These are phyloP conservation scores for Lentinula boryana DNA, from an alignment of 768 basidiomycete genomes.

Conservation along the genomic window DNA sequence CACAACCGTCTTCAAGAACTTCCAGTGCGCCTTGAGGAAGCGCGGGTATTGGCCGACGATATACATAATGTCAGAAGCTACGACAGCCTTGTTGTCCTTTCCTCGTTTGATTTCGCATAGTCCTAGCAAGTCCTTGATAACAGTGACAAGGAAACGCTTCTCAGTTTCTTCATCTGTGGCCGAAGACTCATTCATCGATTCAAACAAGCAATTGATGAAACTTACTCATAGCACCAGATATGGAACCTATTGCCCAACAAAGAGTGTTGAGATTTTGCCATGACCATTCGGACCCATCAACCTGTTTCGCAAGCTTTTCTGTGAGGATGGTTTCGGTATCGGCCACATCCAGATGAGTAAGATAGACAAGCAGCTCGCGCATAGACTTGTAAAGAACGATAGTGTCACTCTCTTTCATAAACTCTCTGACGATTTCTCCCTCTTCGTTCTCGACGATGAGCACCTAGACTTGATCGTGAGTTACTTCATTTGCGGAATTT, in stretches of 20 bases:
- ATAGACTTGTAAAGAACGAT: conserved; percentile 99
- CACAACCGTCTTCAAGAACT: conserved; percentile 99
- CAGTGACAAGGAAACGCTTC: conserved; percentile 97
- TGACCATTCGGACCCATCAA: conserved; percentile 97
- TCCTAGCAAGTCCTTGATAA: conserved; percentile 98
- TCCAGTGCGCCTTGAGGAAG: conserved; percentile 99
- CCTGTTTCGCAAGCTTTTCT: conserved; percentile 95
- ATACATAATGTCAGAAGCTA: conserved; percentile 95
- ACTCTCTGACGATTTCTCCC: conserved; percentile 98
- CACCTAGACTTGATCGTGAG: conserved; percentile 48
- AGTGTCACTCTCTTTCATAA: conserved; percentile 98
- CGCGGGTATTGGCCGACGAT: conserved; percentile 99
- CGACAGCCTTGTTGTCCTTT: conserved; percentile 99
- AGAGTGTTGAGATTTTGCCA: conserved; percentile 99
- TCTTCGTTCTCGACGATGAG: conserved; percentile 99
- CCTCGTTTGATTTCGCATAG: conserved; percentile 97
- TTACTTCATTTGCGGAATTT: neutral
- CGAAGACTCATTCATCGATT: neutral
- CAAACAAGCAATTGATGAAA: conserved; percentile 12
- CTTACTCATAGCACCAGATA: conserved; percentile 98
- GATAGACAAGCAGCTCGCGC: conserved; percentile 95
- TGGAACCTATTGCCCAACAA: conserved; percentile 99
- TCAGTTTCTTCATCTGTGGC: conserved; percentile 91
- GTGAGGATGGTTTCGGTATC: conserved; percentile 98
- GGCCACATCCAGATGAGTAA: conserved; percentile 92